phyloP scores from a whole-genome alignment of 192 early-diverging fungal species.

The Backusella circina region DNA sequence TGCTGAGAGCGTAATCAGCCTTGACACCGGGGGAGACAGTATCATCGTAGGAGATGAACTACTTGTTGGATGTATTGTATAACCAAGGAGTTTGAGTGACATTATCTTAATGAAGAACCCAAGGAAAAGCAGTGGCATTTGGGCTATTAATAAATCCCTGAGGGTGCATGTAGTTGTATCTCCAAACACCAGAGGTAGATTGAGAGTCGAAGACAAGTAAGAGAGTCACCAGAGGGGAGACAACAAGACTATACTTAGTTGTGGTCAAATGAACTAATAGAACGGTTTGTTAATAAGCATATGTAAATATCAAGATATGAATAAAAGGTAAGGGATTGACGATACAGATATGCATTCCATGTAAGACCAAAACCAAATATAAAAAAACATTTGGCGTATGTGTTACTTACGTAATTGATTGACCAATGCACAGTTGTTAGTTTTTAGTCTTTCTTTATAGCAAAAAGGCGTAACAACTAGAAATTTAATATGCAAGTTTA shows the following conservation, averaged over 20 bases:
- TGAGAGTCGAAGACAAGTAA: slow-evolving; percentile 43
- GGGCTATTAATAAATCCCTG: slow-evolving; percentile 41
- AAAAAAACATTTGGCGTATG: too few species aligned
- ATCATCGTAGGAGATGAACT: slow-evolving; percentile 73
- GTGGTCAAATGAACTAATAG: neutral
- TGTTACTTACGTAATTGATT: too few species aligned
- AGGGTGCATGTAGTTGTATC: slow-evolving; percentile 6
- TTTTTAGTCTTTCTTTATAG: too few species aligned
- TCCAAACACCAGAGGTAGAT: slow-evolving; percentile 46
- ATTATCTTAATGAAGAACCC: slow-evolving; percentile 62
- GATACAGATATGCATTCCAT: too few species aligned
- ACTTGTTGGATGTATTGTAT: slow-evolving; percentile 52
- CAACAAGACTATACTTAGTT: slow-evolving; percentile 4
- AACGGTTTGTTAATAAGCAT: too few species aligned
- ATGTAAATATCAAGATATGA: too few species aligned
- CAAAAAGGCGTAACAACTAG: too few species aligned
- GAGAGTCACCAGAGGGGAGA: slow-evolving; percentile 41
- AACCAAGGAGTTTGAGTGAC: slow-evolving; percentile 70
- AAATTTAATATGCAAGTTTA: too few species aligned
- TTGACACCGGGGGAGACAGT: slow-evolving; percentile 54
- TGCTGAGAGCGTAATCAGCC: slow-evolving; percentile 48
- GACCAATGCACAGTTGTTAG: too few species aligned
- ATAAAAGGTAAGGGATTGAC: too few species aligned
- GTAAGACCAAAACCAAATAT: too few species aligned
- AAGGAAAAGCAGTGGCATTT: slow-evolving; percentile 53